Base-by-base conservation (phyloP, 257 asterid genomes). In the Vinca minor region DNA sequence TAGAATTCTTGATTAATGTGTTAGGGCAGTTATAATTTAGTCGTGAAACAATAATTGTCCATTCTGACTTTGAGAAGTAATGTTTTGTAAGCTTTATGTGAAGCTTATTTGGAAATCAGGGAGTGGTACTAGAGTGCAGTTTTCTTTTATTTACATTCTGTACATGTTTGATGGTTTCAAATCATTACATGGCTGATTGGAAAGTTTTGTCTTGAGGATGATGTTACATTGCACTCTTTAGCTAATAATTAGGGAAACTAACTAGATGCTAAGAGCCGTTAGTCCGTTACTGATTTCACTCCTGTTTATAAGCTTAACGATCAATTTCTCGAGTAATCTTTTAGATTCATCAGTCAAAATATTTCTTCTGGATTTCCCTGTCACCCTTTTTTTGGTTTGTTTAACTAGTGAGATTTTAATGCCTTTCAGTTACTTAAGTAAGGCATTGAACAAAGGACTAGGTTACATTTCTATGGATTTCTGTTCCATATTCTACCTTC, bases 101-200 rank as follows among this genome's bases (percentile, higher is more conserved):
- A 59, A 15, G n/a, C 23, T 53, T 39, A 14, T 64, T n/a, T n/a
- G 35, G 60, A 48, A 66, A 23, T 12, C 20, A 13, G 59, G 59
- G 59, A 53, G 59, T n/a, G 26, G 23, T 15, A 45, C 36, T 21
- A 46, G 15, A 18, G n/a, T 21, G 32, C 7, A 1, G 29, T 57
- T 20, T 56, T 21, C 42, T 29, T 59, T 29, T 26, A 32, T 44
- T 17, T 57, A 8, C 11, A 20, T 59, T 45, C 4, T 15, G 4
- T 23, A 23, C 34, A 17, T 20, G 26, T 31, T 29, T n/a, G 20
- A 45, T 36, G 61, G 54, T 69, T 48, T 26, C 25, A 39, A 34
- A 59, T 35, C 52, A 25, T 18, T 35, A 25, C 10, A 9, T 34
- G 38, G 36, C 59, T 26, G 5, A 53, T 1, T 1, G 15, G 7